Conservation (phyloP, 345 rosid species). For the Cardamine resedifolia region DNA sequence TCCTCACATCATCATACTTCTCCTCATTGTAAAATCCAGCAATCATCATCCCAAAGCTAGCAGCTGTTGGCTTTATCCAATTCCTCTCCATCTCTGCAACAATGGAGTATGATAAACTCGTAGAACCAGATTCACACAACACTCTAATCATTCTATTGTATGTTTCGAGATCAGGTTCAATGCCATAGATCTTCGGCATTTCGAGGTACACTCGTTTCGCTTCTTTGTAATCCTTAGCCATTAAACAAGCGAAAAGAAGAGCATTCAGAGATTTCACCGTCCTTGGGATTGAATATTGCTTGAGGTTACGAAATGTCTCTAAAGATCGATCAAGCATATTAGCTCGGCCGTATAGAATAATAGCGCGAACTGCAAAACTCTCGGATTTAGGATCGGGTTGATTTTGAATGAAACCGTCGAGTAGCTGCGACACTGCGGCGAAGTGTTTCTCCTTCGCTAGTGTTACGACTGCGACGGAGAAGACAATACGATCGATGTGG, state of each 20-base stretch:
- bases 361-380: slow-evolving; percentile 58
- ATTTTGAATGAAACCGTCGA: slow-evolving; percentile 52
- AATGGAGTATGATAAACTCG: slow-evolving; percentile 60
- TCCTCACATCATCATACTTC: slow-evolving; percentile 71
- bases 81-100: slow-evolving; percentile 73
- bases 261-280: slow-evolving; percentile 70
- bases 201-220: slow-evolving; percentile 62
- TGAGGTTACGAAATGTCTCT: slow-evolving; percentile 50
- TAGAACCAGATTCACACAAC: slow-evolving; percentile 56
- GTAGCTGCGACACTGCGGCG: slow-evolving; percentile 48
- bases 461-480: slow-evolving; percentile 68
- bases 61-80: slow-evolving; percentile 51
- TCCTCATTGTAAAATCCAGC: slow-evolving; percentile 69
- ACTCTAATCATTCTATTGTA: slow-evolving; percentile 60
- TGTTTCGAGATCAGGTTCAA: slow-evolving; percentile 62
- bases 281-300: slow-evolving; percentile 42
- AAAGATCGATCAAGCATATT: slow-evolving; percentile 70
- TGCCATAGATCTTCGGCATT: slow-evolving; percentile 48
- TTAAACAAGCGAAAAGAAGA: slow-evolving; percentile 55
- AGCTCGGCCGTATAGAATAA: slow-evolving; percentile 75
- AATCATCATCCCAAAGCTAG: slow-evolving; percentile 54
- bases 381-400: slow-evolving; percentile 65
- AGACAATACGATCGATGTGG: slow-evolving; percentile 60
- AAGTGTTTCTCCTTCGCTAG: slow-evolving; percentile 54
- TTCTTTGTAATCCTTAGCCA: slow-evolving; percentile 53